phyloP scores from a whole-genome alignment of 1,284 basidiomycete species.

The Cryptococcus sp. region DNA sequence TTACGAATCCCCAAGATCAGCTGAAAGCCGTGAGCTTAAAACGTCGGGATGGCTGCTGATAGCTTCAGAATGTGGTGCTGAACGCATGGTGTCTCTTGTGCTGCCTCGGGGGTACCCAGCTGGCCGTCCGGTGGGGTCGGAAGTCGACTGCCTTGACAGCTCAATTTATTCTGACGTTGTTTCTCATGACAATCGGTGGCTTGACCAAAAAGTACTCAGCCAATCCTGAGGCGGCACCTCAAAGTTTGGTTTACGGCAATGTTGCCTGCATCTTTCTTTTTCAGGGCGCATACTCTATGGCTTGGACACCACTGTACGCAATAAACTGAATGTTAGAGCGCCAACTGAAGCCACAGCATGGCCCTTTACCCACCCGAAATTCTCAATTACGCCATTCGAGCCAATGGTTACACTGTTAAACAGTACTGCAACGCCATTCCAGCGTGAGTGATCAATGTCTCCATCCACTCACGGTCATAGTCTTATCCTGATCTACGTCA shows the following conservation, averaged over 20 bases:
- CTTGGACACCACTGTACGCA: constrained; percentile 8
- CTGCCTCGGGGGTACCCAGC: constrained; percentile 7
- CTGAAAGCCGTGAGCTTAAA: constrained; percentile 10
- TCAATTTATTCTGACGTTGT: constrained; percentile 3
- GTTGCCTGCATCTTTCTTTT: constrained; percentile 19
- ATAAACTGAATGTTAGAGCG: background rate
- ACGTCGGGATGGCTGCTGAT: background rate
- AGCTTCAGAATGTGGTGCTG: constrained; percentile 12
- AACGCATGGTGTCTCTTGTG: constrained; percentile 16
- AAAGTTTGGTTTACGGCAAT: constrained; percentile 11
- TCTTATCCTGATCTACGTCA: constrained; percentile 19
- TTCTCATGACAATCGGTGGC: constrained; percentile 12
- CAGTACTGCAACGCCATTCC: constrained; percentile 5
- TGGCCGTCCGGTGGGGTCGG: constrained; percentile 6
- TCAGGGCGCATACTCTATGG: constrained; percentile 14
- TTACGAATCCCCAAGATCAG: constrained; percentile 8
- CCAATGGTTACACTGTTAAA: constrained; percentile 7
- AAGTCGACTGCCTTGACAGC: constrained; percentile 9
- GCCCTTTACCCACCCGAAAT: constrained; percentile 10
- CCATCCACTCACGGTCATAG: constrained; percentile 3
- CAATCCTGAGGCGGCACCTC: constrained; percentile 2
- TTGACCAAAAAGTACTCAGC: constrained; percentile 10
- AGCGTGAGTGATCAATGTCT: background rate
- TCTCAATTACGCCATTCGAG: constrained; percentile 14
- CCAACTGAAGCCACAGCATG: background rate